Base-by-base conservation (phyloP, 371 early-diverging fungal genomes). In the Thermomucor indicae-seudaticae region DNA sequence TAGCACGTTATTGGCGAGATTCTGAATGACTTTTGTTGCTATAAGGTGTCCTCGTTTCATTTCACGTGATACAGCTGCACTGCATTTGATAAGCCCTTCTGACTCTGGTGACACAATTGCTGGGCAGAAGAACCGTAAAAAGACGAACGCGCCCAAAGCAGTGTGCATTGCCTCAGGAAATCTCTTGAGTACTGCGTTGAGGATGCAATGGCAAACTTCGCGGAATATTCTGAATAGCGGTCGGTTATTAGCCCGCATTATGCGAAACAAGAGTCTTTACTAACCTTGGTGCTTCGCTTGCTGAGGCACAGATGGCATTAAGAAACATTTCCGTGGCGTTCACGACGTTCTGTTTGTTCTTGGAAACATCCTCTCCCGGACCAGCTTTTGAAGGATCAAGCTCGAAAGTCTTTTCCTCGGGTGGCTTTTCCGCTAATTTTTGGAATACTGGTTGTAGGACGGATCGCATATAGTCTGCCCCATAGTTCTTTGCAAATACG, bases 111-210 rank as follows among this genome's bases (percentile, higher is more conserved):
- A 83, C 4, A 94, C 94, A 57, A 97, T 93, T 2, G 92, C 94
- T 0, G 97, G 98, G 54, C 95, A 94, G 53, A 96, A 80, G 83
- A 96, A 94, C 4, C 98, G 87, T 53, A 97, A 67, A 61, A 96
- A 97, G 51, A 97, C 80, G 55, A 96, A 95, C 0, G 93, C 92
- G 49, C 96, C 96, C 0, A 97, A 92, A 23, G 95, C 94, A 0
- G 87, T 87, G 39, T 83, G 80, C 40, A 79, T 85, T 4, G 94
- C 88, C 40, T 91, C 92, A 0, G 93, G 94, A 69, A 94, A 96
- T 7, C 86, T 77, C 41, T 80, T 76, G 20, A 81, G 82, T 0
- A 95, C 96, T 8, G 90, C 74, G 27, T 73, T 78, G 23, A 88
- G 70, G 16, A 96, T 78, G 45, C 86, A 80, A 55, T 82, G 75